Base-by-base conservation (phyloP, 805 yeast genomes). In the Kodamaea laetipori region DNA sequence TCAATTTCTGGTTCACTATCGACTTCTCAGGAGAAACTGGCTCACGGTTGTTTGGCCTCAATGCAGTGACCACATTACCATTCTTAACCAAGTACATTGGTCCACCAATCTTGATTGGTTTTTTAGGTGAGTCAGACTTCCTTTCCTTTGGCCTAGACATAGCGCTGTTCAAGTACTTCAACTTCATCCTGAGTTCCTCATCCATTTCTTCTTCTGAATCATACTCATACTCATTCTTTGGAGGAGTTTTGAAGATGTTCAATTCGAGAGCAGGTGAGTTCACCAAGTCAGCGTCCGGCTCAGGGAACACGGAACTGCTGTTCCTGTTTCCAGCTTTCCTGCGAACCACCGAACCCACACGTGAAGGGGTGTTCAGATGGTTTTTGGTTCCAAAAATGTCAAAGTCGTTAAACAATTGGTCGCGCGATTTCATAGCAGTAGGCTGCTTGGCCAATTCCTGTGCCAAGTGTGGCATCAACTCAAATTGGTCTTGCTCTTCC, bases 391-490 rank as follows among this genome's bases (percentile, higher is more conserved):
- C 45, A 45, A 50, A 44, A 40, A 58, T 42, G 37, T 52, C 58
- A 16, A 50, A 48, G 31, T 62, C 67, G 36, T 55, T 53, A 42
- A 66, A 61, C 8, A 56, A 45, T 40, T 64, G 64, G 35, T 66
- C 71, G 19, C 52, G 53, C 0, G 66, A 48, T 16, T 52, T 44
- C 26, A 66, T 52, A 6, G 64, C 67, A 10, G 51, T 52, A 7
- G 71, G 71, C n/a, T 50, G 48, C 25, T 51, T 55, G 46, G 54
- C 48, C 31, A 67, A 51, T 38, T 66, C 69, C 8, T 62, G 59
- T 17, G 78, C 79, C 27, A 67, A 54, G 26, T 67, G 71, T 8
- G 73, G 72, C 35, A 69, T 34, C 34, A 37, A 24, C 34, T 45
- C 41, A 12, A 37, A 37, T 6, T 28, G 26, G 19, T 37, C 24